phyloP scores from a whole-genome alignment of 2,329 filamentous ascomycete genomes.

The Botrytis deweyae region DNA sequence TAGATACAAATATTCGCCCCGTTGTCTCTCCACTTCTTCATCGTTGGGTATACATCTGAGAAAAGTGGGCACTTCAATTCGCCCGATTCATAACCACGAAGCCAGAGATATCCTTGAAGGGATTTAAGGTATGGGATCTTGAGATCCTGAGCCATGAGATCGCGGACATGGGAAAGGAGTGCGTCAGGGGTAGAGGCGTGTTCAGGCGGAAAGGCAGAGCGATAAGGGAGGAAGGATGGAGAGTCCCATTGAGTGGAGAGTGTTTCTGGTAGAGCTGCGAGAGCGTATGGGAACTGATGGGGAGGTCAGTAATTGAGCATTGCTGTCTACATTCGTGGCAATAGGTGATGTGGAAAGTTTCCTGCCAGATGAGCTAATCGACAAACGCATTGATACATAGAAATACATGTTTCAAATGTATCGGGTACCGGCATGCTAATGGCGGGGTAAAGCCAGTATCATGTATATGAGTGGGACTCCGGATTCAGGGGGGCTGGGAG shows the following conservation, averaged over 20 bases:
- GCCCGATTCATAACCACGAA: slow-evolving; percentile 68
- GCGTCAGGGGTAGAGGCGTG: slow-evolving; percentile 57
- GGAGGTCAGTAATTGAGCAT: slow-evolving; percentile 23
- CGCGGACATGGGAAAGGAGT: slow-evolving; percentile 65
- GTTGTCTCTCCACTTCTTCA: slow-evolving; percentile 59
- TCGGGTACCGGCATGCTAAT: slow-evolving; percentile 14
- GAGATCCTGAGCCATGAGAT: slow-evolving; percentile 69
- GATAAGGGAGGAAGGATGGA: slow-evolving; percentile 63
- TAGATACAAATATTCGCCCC: slow-evolving; percentile 60
- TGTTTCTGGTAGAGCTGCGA: slow-evolving; percentile 62
- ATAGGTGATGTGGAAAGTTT: not conserved
- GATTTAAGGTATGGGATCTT: slow-evolving; percentile 77
- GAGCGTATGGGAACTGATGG: slow-evolving; percentile 72
- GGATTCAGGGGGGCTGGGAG: not conserved
- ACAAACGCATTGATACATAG: not conserved
- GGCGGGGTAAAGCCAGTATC: slow-evolving; percentile 13
- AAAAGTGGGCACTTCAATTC: slow-evolving; percentile 72
- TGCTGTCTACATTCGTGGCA: not conserved
- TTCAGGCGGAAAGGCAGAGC: slow-evolving; percentile 67
- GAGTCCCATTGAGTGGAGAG: slow-evolving; percentile 67
- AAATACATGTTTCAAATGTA: slow-evolving; percentile 9
- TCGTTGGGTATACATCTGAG: slow-evolving; percentile 65
- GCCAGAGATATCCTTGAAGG: slow-evolving; percentile 78
- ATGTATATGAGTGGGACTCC: slow-evolving; percentile 4
- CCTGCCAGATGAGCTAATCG: slow-evolving; percentile 5